Evolutionary conservation across 2,329 filamentous ascomycete genomes (phyloP).

Genomic region (Plenodomus lindquistii): DNA sequence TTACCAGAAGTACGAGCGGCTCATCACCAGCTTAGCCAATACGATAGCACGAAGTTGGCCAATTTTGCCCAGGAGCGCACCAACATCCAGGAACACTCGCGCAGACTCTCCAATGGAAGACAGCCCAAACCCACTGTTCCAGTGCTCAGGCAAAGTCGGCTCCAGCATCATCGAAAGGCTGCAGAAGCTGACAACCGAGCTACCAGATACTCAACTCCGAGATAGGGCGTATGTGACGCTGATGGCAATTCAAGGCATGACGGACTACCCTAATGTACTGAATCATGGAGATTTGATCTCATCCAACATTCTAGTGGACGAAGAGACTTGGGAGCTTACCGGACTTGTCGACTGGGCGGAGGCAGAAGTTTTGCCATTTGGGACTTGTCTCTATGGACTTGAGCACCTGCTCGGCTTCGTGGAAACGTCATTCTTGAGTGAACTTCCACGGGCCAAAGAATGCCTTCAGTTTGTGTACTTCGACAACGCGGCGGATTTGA

Average conservation of each 20-base stretch:
- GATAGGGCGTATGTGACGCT: conserved; percentile 18
- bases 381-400: conserved; percentile 62
- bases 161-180: conserved; percentile 31
- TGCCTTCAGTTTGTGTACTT: conserved; percentile 46
- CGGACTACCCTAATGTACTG: conserved; percentile 56
- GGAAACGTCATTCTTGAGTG: conserved; percentile 9
- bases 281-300: conserved; percentile 65
- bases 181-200: conserved; percentile 18
- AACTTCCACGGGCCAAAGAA: neutral
- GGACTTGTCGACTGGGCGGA: conserved; percentile 69
- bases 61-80: neutral
- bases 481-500: conserved; percentile 48
- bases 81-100: conserved; percentile 5
- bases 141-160: conserved; percentile 36
- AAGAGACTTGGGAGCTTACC: conserved; percentile 48
- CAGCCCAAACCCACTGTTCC: conserved; percentile 8
- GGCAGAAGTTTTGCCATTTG: conserved; percentile 64
- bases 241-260: conserved; percentile 50
- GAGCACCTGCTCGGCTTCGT: conserved; percentile 62
- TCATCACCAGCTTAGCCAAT: conserved; percentile 34
- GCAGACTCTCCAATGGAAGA: conserved; percentile 26
- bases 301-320: conserved; percentile 60
- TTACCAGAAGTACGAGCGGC: conserved; percentile 17
- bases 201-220: conserved; percentile 30
- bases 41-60: conserved; percentile 33